phyloP scores from a whole-genome alignment of 2,329 filamentous ascomycete genomes.

The Pleurostoma richardsiae region DNA sequence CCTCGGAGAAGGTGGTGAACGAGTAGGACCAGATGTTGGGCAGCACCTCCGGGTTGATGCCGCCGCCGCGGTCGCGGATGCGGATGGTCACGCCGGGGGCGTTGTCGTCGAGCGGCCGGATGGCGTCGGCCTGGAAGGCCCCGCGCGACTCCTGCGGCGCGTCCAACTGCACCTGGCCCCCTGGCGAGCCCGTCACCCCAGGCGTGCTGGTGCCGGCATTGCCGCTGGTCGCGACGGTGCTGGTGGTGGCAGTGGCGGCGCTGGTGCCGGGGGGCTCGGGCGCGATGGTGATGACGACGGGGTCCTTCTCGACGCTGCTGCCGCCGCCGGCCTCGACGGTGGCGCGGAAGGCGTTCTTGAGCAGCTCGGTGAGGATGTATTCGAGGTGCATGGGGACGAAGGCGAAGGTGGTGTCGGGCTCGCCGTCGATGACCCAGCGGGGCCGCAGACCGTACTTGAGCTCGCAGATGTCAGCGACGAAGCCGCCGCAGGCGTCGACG shows the following conservation, averaged over 20 bases:
- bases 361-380: constrained; percentile 92
- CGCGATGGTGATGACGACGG: constrained; percentile 89
- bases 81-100: constrained; percentile 88
- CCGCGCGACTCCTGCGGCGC: constrained; percentile 31
- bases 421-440: constrained; percentile 73
- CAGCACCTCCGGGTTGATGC: constrained; percentile 78
- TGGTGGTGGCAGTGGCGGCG: constrained; percentile 4
- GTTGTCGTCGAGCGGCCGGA: constrained; percentile 55
- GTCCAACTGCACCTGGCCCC: constrained; percentile 23
- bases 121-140: constrained; percentile 38
- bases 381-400: constrained; percentile 95
- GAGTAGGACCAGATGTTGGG: constrained; percentile 94
- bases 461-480: constrained; percentile 95
- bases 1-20: constrained; percentile 88
- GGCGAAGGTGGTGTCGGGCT: constrained; percentile 82
- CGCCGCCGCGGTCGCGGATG: constrained; percentile 91
- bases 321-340: constrained; percentile 93
- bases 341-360: constrained; percentile 95
- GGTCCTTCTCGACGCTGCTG: constrained; percentile 69
- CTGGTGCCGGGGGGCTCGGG: constrained; percentile 45
- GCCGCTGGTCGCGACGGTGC: constrained; percentile 1
- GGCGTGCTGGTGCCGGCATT: constrained; percentile 13
- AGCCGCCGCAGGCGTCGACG: constrained; percentile 78
- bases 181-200: constrained; percentile 2
- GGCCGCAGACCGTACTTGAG: constrained; percentile 90